These are phyloP conservation scores for Trichosanthes cucumerina DNA, from an alignment of 306 rosid genomes.

Conservation along the genomic window DNA sequence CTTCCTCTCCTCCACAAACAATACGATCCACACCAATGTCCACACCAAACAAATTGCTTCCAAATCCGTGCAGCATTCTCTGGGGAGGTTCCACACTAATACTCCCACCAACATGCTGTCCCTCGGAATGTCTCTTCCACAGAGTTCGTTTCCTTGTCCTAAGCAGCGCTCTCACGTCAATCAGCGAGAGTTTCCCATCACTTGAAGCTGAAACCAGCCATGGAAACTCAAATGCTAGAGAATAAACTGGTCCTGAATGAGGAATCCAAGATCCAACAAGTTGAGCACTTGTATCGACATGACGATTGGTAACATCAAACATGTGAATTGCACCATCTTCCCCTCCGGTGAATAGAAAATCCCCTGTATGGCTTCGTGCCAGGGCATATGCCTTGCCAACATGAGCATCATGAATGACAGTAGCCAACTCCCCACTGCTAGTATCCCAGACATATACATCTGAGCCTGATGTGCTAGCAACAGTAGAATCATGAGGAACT, in stretches of 20 bases:
- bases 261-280: conserved; percentile 69
- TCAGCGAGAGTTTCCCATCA: conserved; percentile 72
- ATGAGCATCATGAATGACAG: conserved; percentile 51
- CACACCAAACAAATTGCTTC: conserved; percentile 62
- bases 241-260: conserved; percentile 70
- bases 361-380: conserved; percentile 68
- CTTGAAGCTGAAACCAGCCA: conserved; percentile 93
- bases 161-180: conserved; percentile 67
- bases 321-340: conserved; percentile 84
- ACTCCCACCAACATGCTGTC: conserved; percentile 17
- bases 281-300: conserved; percentile 18
- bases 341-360: conserved; percentile 82
- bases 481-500: conserved; percentile 62
- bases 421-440: conserved; percentile 34
- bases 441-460: conserved; percentile 89
- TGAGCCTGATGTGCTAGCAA: conserved; percentile 65
- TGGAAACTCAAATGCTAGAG: conserved; percentile 91
- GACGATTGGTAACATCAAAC: conserved; percentile 46
- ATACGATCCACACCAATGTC: conserved; percentile 83
- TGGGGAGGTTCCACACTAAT: conserved; percentile 72
- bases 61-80: conserved; percentile 82
- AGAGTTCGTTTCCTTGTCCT: conserved; percentile 28
- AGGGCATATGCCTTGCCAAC: conserved; percentile 58
- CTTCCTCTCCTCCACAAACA: conserved; percentile 91
- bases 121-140: conserved; percentile 26